Conservation (phyloP, 495 filamentous ascomycete genomes). For the Schizothecium vesticola region DNA sequence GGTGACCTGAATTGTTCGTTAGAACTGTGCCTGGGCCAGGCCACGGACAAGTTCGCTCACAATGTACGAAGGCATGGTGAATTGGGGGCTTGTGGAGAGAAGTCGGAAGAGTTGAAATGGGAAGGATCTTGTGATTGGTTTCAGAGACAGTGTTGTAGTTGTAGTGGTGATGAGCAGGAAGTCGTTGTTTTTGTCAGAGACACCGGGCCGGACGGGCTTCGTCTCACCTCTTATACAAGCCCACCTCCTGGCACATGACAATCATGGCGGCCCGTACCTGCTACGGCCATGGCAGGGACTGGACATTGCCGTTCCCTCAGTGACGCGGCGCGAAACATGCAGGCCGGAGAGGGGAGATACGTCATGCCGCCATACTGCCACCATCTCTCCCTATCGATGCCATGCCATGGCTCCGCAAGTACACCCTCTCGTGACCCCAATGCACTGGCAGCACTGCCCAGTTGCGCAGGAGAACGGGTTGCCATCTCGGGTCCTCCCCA, state of each 20-base stretch:
- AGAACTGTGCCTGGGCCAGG: neutral
- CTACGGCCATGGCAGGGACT: neutral
- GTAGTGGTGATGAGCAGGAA: neutral
- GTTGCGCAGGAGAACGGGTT: slow-evolving; percentile 1
- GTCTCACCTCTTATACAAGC: slow-evolving; percentile 2
- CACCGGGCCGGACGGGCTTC: neutral
- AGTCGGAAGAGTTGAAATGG: neutral
- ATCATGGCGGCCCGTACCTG: neutral
- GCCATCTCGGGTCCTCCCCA: neutral
- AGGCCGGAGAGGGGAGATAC: slow-evolving; percentile 10
- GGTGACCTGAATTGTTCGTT: slow-evolving; percentile 57
- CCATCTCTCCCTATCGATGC: neutral
- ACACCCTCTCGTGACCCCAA: neutral
- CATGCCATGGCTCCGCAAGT: neutral
- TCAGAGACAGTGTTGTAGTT: neutral
- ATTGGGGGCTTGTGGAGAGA: slow-evolving; percentile 1
- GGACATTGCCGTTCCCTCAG: neutral
- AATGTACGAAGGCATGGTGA: slow-evolving; percentile 66
- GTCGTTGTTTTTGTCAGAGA: neutral
- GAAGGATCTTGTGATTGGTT: neutral
- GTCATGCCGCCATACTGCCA: slow-evolving; percentile 19
- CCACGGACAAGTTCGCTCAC: slow-evolving; percentile 38
- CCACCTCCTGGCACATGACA: neutral
- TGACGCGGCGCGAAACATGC: neutral
- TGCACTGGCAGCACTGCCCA: neutral